phyloP scores from a whole-genome alignment of 306 rosid species.

The Pyrus bretschneideri region DNA sequence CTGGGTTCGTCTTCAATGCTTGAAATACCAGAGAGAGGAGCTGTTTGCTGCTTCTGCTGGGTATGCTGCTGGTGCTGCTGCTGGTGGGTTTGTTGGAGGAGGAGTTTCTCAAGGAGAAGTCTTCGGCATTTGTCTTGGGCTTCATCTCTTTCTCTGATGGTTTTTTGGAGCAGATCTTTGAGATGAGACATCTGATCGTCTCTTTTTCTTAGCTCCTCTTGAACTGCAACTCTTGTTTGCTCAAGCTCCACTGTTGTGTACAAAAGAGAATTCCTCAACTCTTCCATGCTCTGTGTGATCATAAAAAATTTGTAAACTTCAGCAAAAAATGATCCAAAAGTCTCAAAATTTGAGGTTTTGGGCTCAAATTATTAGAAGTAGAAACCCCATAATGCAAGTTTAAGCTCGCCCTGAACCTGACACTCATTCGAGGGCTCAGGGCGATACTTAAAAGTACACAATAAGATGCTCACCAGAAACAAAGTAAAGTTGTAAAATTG shows the following conservation, averaged over 20 bases:
- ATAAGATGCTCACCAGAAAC: not conserved
- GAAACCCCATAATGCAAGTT: slow-evolving; percentile 7
- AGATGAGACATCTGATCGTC: slow-evolving; percentile 64
- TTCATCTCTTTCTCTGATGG: slow-evolving; percentile 78
- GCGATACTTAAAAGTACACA: not conserved
- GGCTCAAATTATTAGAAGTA: not conserved
- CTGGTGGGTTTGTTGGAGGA: slow-evolving; percentile 24
- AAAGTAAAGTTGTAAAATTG: not conserved
- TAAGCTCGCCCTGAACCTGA: not conserved
- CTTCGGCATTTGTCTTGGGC: slow-evolving; percentile 61
- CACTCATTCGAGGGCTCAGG: not conserved
- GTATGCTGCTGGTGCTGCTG: not conserved
- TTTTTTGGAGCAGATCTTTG: slow-evolving; percentile 56
- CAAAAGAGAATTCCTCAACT: slow-evolving; percentile 57
- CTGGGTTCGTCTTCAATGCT: slow-evolving; percentile 93
- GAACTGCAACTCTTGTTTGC: slow-evolving; percentile 58
- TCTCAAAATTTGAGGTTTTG: not conserved
- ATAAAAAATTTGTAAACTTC: not conserved
- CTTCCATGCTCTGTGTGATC: slow-evolving; percentile 65
- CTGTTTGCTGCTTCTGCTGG: slow-evolving; percentile 40
- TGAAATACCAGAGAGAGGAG: slow-evolving; percentile 75
- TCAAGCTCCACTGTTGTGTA: slow-evolving; percentile 72
- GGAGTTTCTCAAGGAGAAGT: slow-evolving; percentile 52
- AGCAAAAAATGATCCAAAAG: not conserved
- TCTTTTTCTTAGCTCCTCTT: slow-evolving; percentile 76